A percentile compares a stretch with the other conserved stretches of the same genome.
These are phyloP conservation scores for Fagus crenata DNA, from an alignment of 306 rosid genomes.

Conservation along the genomic window DNA sequence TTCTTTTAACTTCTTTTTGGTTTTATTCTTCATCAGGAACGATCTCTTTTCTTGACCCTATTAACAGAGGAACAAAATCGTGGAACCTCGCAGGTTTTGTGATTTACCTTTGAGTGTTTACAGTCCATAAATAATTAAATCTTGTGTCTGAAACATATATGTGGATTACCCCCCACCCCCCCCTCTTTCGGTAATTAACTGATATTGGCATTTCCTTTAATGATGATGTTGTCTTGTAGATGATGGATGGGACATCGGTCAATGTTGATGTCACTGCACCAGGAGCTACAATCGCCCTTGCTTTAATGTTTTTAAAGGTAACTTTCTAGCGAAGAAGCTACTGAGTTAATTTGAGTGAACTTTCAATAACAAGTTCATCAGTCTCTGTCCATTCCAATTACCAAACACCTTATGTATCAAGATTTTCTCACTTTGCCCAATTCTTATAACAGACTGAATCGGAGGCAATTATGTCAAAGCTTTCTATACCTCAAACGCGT, in stretches of 20 bases:
- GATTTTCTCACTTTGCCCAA: conserved; percentile 31
- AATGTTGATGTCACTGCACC: conserved; percentile 95
- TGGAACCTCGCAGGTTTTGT: conserved; percentile 67
- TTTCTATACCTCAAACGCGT: conserved; percentile 73
- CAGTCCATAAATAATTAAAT: not conserved
- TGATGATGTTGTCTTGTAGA: conserved; percentile 47
- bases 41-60: conserved; percentile 48
- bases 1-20: conserved; percentile 19
- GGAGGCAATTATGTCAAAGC: conserved; percentile 77
- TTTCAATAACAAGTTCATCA: conserved; percentile 26
- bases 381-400: conserved; percentile 18
- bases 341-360: conserved; percentile 24
- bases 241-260: conserved; percentile 84
- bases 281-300: conserved; percentile 89
- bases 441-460: conserved; percentile 77
- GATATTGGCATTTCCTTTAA: conserved; percentile 18
- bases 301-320: conserved; percentile 94
- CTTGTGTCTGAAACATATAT: conserved; percentile 16
- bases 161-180: conserved; percentile 6
- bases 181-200: conserved; percentile 31
- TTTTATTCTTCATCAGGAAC: conserved; percentile 57
- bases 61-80: conserved; percentile 69
- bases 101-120: conserved; percentile 14
- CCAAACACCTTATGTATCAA: conserved; percentile 14
- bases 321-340: conserved; percentile 24